phyloP scores from a whole-genome alignment of 441 rosid genomes.

The Geranium incanum region DNA sequence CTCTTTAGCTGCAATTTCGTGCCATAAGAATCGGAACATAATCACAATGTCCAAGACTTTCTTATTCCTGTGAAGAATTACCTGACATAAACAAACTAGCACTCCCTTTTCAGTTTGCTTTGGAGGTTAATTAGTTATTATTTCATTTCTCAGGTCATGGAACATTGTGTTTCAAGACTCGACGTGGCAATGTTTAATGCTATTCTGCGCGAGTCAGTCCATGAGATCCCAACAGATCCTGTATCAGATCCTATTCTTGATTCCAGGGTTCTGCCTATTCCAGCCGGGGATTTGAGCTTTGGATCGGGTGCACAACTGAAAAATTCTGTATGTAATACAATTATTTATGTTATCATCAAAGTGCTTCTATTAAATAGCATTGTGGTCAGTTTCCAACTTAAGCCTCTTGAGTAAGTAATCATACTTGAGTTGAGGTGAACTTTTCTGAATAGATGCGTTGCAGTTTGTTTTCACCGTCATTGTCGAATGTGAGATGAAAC shows the following conservation, averaged over 20 bases:
- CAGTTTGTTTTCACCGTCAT: background rate
- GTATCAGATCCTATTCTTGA: constrained; percentile 91
- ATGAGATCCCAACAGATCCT: constrained; percentile 93
- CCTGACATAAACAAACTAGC: background rate
- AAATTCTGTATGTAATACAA: constrained; percentile 54
- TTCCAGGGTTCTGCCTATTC: constrained; percentile 77
- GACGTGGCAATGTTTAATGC: constrained; percentile 99
- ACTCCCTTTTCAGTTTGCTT: background rate
- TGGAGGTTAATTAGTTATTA: constrained; percentile 9
- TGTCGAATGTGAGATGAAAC: background rate
- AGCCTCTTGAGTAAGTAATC: background rate
- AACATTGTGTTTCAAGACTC: constrained; percentile 82
- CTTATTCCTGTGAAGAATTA: background rate
- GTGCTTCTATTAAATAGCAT: background rate
- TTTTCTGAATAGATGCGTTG: background rate
- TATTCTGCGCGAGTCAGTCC: constrained; percentile 79
- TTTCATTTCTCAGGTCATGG: constrained; percentile 58
- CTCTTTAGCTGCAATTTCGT: constrained; percentile 5
- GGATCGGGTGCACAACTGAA: constrained; percentile 94
- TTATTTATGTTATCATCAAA: background rate
- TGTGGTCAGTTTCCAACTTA: background rate
- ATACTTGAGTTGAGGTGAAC: background rate
- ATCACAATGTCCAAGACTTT: background rate
- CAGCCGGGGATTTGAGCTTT: constrained; percentile 70
- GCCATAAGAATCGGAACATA: constrained; percentile 1